phyloP scores from a whole-genome alignment of 805 yeast species.

The Ogataea degrootiae region DNA sequence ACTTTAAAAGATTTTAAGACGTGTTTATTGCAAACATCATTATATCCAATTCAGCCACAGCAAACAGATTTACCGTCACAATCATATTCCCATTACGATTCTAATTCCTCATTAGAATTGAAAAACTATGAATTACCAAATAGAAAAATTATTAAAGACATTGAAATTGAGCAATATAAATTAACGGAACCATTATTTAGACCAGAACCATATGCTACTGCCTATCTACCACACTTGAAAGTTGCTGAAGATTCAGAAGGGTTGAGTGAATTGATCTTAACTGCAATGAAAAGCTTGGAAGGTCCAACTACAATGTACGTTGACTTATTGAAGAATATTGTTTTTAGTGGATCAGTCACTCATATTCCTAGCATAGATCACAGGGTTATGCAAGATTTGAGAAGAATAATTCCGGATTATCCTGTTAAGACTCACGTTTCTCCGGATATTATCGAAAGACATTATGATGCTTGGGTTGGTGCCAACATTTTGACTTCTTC shows the following conservation, averaged over 20 bases:
- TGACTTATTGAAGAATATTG: slow-evolving; percentile 40
- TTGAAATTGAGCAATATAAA: slow-evolving; percentile 49
- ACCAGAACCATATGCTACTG: slow-evolving; percentile 34
- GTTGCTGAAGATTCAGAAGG: slow-evolving; percentile 49
- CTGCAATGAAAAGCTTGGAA: slow-evolving; percentile 42
- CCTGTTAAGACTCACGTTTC: slow-evolving; percentile 36
- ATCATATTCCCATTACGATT: slow-evolving; percentile 29
- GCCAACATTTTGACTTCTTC: slow-evolving; percentile 56
- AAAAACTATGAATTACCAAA: slow-evolving; percentile 59
- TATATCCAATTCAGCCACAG: slow-evolving; percentile 25
- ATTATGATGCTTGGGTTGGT: slow-evolving; percentile 65
- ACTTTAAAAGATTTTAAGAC: slow-evolving; percentile 47
- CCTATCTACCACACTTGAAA: neutral
- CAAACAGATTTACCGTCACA: slow-evolving; percentile 27
- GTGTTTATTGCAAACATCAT: slow-evolving; percentile 22
- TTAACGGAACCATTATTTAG: slow-evolving; percentile 68
- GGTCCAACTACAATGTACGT: slow-evolving; percentile 37
- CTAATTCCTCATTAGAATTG: slow-evolving; percentile 32
- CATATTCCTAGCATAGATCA: slow-evolving; percentile 52
- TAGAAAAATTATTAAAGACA: slow-evolving; percentile 38
- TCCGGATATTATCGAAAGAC: slow-evolving; percentile 45
- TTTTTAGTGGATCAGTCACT: slow-evolving; percentile 60
- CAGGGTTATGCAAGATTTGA: slow-evolving; percentile 50
- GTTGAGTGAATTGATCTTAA: slow-evolving; percentile 39
- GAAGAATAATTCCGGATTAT: slow-evolving; percentile 49